Evolutionary conservation across 2,329 filamentous ascomycete genomes (phyloP).

Genomic region (Polychaeton citri): DNA sequence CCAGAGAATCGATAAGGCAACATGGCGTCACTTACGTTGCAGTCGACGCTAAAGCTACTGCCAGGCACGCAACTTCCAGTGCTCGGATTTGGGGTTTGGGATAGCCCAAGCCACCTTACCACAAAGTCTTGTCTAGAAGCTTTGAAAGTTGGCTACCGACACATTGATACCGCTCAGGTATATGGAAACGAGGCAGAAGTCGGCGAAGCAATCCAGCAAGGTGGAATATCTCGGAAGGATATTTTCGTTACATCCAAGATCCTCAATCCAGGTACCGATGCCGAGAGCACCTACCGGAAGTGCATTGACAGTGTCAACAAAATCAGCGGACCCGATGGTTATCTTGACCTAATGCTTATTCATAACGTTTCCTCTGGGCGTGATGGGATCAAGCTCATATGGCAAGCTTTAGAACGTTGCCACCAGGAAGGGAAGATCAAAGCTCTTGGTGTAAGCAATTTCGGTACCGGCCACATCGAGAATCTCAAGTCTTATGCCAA

Average conservation of each 20-base stretch:
- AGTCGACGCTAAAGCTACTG: constrained; percentile 38
- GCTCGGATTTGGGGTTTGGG: constrained; percentile 58
- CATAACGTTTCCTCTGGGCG: constrained; percentile 48
- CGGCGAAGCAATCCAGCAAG: constrained; percentile 47
- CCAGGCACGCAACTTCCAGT: constrained; percentile 44
- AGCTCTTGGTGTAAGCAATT: constrained; percentile 63
- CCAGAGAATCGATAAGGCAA: no score
- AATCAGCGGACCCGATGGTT: constrained; percentile 44
- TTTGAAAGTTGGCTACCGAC: constrained; percentile 45
- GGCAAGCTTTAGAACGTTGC: constrained; percentile 52
- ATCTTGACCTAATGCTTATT: constrained; percentile 60
- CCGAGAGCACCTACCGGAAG: constrained; percentile 46
- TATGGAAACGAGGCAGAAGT: constrained; percentile 59
- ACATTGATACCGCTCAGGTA: constrained; percentile 55
- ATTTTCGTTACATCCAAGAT: constrained; percentile 64
- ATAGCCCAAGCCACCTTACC: constrained; percentile 32
- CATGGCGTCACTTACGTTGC: constrained; percentile 26
- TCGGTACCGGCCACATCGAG: constrained; percentile 52
- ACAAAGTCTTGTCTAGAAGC: constrained; percentile 45
- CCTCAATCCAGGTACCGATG: constrained; percentile 37
- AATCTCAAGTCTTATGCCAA: constrained; percentile 54
- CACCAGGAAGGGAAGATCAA: constrained; percentile 46
- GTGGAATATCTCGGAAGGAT: constrained; percentile 42
- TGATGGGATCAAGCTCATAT: constrained; percentile 46
- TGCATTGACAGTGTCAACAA: constrained; percentile 50